Evolutionary conservation across 2,329 filamentous ascomycete genomes (phyloP), one percentile per base, ranked within the genome.

Genomic region (Claviceps capensis): DNA sequence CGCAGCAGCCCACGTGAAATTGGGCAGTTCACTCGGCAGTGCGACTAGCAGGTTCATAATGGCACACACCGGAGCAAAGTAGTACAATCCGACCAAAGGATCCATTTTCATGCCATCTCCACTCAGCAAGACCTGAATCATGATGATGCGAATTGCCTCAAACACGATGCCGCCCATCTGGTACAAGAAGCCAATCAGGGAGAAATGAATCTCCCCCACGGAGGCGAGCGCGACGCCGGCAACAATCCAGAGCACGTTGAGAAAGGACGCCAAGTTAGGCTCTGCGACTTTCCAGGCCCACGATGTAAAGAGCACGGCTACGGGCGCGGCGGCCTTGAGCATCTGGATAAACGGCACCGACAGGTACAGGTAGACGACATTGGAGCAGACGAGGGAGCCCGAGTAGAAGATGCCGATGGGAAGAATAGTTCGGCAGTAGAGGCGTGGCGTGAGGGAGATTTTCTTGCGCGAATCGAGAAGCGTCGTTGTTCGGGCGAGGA

Each of bases 1-100:
- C 57, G 89, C 70, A 59, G 90, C 82, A 44, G 70, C 76, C 69
- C 82, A 74, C 47, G 79, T 75, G 69, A 94, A 80, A 40, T 64
- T 72, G 38, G 79, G 79, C 2, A 85, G 65, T 68, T 94, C 87
- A n/a, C 80, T 72, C 58, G 85, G 72, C 53, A 87, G 65, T 55
- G 84, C 81, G 37, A 88, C 80, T 40, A 84, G 59, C 52, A 84
- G 72, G 70, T 94, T 94, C 82, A 89, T 88, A 60, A 83, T 68
- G 48, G 86, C 85, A 68, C 88, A 94, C 48, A 88, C 82, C 5
- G 88, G 88, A 0, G 88, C 88, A 64, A 88, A 94, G 74, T 94
- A 94, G 76, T 94, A 94, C 22, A 94, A 77, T 36, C 86, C 88
- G 55, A 93, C 87, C 38, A 95, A 77, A 38, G 88, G 87, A 63